Percentiles rank a stretch among this genome's conserved stretches.
Conservation (phyloP, 2,329 filamentous ascomycete species). For the Podosphaera xanthii region DNA sequence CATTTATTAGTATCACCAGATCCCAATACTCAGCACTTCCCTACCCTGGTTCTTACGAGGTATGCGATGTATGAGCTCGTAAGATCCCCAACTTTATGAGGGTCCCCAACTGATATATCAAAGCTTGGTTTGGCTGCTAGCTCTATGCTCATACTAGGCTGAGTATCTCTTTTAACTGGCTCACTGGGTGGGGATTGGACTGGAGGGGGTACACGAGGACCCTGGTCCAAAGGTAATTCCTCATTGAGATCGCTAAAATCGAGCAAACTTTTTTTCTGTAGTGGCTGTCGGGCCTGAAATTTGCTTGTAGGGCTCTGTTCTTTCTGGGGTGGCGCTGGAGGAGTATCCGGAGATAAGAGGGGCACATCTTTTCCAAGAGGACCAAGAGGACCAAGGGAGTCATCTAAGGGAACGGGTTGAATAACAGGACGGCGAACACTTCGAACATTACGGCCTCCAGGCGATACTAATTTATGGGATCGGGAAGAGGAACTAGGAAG, state of each 20-base stretch:
- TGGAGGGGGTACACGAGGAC: slow-evolving; percentile 42
- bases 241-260: slow-evolving; percentile 54
- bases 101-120: slow-evolving; percentile 78
- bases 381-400: slow-evolving; percentile 55
- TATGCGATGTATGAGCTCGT: slow-evolving; percentile 97
- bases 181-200: slow-evolving; percentile 34
- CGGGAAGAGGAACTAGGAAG: slow-evolving; percentile 8
- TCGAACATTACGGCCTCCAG: slow-evolving; percentile 14
- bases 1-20: slow-evolving; percentile 5
- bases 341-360: slow-evolving; percentile 23
- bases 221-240: slow-evolving; percentile 24
- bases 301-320: slow-evolving; percentile 39
- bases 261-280: slow-evolving; percentile 26
- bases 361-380: slow-evolving; percentile 27
- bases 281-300: slow-evolving; percentile 18
- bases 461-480: slow-evolving; percentile 11
- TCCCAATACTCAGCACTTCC: slow-evolving; percentile 4
- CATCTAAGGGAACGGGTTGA: slow-evolving; percentile 52
- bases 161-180: slow-evolving; percentile 27
- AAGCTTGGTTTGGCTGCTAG: slow-evolving; percentile 85
- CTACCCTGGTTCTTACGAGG: slow-evolving; percentile 76
- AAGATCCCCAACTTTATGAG: slow-evolving; percentile 90
- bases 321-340: slow-evolving; percentile 47
- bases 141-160: slow-evolving; percentile 72
- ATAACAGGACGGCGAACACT: slow-evolving; percentile 37